Evolutionary conservation across 2,329 filamentous ascomycete genomes (phyloP).

Genomic region (Aspergillus pseudotamarii): DNA sequence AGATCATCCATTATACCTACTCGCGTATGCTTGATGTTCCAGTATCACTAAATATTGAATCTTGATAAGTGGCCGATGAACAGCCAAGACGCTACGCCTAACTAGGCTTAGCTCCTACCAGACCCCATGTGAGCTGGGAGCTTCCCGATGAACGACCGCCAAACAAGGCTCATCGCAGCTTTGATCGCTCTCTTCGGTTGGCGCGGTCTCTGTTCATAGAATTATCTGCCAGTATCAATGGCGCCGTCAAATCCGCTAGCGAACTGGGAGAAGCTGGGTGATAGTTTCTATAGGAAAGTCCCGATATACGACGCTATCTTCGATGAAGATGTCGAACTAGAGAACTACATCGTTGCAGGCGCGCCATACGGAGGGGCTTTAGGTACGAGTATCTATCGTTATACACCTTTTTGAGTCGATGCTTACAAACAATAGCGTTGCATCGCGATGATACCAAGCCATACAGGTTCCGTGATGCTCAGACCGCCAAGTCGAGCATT

Average conservation of each 20-base stretch:
- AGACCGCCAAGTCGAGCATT: constrained; percentile 77
- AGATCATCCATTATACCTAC: constrained; percentile 19
- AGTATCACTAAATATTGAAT: background rate
- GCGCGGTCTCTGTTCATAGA: background rate
- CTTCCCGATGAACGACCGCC: constrained; percentile 9
- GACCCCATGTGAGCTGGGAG: constrained; percentile 19
- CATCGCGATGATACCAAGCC: constrained; percentile 88
- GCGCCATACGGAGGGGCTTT: constrained; percentile 92
- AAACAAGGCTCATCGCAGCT: constrained; percentile 4
- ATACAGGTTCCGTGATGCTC: constrained; percentile 72
- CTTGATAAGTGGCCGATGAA: background rate
- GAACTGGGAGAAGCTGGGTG: constrained; percentile 92
- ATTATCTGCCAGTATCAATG: constrained; percentile 33
- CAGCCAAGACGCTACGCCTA: constrained; percentile 1
- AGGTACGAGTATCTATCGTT: constrained; percentile 59
- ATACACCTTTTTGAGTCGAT: background rate
- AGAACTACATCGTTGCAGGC: constrained; percentile 89
- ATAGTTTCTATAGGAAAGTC: constrained; percentile 92
- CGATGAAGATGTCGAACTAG: constrained; percentile 88
- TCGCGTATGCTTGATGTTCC: background rate
- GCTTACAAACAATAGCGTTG: constrained; percentile 61
- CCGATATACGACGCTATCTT: constrained; percentile 93
- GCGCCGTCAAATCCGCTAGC: constrained; percentile 68
- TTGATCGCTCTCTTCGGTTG: background rate
- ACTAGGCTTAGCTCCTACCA: constrained; percentile 16